These are phyloP conservation scores for Gnetum montanum DNA, from an alignment of 75 land plant species.

Conservation along the genomic window DNA sequence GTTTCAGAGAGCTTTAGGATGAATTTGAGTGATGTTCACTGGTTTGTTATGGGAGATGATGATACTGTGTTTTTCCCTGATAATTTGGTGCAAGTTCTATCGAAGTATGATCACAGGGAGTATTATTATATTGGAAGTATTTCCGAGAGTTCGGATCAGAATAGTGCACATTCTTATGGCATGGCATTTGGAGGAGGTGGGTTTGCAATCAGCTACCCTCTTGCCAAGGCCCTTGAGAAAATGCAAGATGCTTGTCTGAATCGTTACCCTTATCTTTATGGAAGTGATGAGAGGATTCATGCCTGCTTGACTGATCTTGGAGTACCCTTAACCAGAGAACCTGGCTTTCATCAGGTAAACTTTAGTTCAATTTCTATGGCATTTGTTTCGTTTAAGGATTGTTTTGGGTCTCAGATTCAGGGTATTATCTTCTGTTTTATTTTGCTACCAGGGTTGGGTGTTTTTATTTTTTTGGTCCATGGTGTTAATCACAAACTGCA, in stretches of 20 bases:
- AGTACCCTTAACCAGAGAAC: conserved; percentile 48
- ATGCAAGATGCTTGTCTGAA: conserved; percentile 46
- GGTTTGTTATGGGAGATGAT: conserved; percentile 61
- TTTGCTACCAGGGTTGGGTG: background rate
- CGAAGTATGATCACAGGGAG: conserved; percentile 30
- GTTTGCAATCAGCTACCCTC: conserved; percentile 50
- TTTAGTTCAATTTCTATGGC: background rate
- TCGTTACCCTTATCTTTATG: conserved; percentile 42
- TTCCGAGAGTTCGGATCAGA: conserved; percentile 51
- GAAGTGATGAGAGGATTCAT: conserved; percentile 51
- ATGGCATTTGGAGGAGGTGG: conserved; percentile 76
- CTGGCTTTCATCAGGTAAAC: conserved; percentile 60
- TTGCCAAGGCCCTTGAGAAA: conserved; percentile 39
- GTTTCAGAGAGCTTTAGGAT: conserved; percentile 52
- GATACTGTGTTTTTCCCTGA: conserved; percentile 50
- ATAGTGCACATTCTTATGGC: conserved; percentile 31
- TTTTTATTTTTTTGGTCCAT: background rate
- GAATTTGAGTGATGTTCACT: conserved; percentile 36
- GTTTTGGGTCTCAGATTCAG: too few relatives aligned
- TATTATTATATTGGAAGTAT: conserved; percentile 40
- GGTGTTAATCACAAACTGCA: too few relatives aligned
- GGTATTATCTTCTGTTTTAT: too few relatives aligned
- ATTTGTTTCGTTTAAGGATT: background rate
- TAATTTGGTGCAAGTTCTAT: conserved; percentile 27
- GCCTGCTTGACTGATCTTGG: conserved; percentile 67